These are phyloP conservation scores for Rhodomyrtus psidioides DNA, from an alignment of 441 rosid species.

Conservation along the genomic window DNA sequence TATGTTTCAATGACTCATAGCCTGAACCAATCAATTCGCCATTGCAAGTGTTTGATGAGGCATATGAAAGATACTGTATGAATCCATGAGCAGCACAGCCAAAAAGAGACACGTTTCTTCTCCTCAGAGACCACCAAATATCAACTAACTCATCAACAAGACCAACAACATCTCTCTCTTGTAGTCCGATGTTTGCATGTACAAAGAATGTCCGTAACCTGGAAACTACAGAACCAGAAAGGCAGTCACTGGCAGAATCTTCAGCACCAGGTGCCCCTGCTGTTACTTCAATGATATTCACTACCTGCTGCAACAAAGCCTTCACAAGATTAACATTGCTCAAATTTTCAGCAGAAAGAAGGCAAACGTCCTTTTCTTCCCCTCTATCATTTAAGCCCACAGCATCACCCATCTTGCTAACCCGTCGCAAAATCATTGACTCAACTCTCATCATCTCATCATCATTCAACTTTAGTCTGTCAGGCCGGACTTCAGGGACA, in stretches of 20 bases:
- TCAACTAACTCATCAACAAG: constrained; percentile 58
- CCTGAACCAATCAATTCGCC: constrained; percentile 43
- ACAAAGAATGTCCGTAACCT: constrained; percentile 41
- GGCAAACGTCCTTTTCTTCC: constrained; percentile 20
- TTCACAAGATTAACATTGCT: constrained; percentile 24
- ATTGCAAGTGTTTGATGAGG: constrained; percentile 49
- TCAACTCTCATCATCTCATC: constrained; percentile 57
- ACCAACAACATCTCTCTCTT: constrained; percentile 34
- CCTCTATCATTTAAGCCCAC: constrained; percentile 20
- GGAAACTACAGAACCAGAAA: constrained; percentile 64
- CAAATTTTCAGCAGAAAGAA: constrained; percentile 30
- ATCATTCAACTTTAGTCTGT: constrained; percentile 63
- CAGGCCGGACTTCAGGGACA: constrained; percentile 54
- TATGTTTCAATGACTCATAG: constrained; percentile 50
- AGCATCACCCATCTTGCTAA: constrained; percentile 25
- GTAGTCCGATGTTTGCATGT: constrained; percentile 29
- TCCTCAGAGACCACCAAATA: constrained; percentile 89
- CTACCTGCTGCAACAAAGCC: constrained; percentile 47
- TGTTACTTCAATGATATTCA: constrained; percentile 63
- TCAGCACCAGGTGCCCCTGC: constrained; percentile 79
- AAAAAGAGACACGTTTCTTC: constrained; percentile 82
- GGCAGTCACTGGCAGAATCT: constrained; percentile 41
- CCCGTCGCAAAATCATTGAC: constrained; percentile 36
- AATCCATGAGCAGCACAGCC: constrained; percentile 90
- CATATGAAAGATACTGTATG: constrained; percentile 63